Conservation (phyloP, 495 filamentous ascomycete genomes). For the Aspergillus saccharolyticus region DNA sequence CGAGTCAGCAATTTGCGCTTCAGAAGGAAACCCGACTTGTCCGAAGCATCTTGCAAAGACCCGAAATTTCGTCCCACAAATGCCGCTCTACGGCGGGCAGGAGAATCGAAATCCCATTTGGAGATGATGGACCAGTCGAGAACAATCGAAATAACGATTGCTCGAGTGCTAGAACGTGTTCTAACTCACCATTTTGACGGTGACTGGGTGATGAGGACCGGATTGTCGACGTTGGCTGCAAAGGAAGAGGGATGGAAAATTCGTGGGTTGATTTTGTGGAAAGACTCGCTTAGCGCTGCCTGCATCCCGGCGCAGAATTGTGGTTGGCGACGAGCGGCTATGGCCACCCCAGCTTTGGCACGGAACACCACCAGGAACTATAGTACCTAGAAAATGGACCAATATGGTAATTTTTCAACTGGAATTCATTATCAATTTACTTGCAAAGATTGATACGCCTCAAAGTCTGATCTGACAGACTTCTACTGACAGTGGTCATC, state of each 20-base stretch:
- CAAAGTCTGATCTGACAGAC: too few species aligned
- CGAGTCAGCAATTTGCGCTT: conserved; percentile 99
- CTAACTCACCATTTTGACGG: conserved; percentile 49
- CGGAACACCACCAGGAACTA: too few species aligned
- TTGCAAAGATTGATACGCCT: too few species aligned
- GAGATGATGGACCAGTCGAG: background rate
- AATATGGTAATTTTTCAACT: too few species aligned
- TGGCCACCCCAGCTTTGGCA: background rate
- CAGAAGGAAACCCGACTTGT: conserved; percentile 54
- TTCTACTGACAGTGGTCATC: background rate
- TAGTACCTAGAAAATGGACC: too few species aligned
- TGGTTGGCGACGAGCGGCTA: conserved; percentile 40
- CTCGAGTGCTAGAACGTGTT: background rate
- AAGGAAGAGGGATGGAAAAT: conserved; percentile 26
- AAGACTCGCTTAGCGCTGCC: conserved; percentile 43
- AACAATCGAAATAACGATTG: conserved; percentile 5
- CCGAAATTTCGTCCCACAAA: conserved; percentile 34
- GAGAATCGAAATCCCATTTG: conserved; percentile 12
- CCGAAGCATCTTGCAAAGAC: conserved; percentile 98
- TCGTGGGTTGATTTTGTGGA: conserved; percentile 41
- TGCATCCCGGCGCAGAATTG: conserved; percentile 37
- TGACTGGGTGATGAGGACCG: conserved; percentile 34
- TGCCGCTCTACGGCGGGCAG: conserved; percentile 9
- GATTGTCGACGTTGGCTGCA: conserved; percentile 31
- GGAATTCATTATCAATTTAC: too few species aligned